Evolutionary conservation across 257 asterid genomes (phyloP).

Genomic region (Ophiorrhiza pumila): DNA sequence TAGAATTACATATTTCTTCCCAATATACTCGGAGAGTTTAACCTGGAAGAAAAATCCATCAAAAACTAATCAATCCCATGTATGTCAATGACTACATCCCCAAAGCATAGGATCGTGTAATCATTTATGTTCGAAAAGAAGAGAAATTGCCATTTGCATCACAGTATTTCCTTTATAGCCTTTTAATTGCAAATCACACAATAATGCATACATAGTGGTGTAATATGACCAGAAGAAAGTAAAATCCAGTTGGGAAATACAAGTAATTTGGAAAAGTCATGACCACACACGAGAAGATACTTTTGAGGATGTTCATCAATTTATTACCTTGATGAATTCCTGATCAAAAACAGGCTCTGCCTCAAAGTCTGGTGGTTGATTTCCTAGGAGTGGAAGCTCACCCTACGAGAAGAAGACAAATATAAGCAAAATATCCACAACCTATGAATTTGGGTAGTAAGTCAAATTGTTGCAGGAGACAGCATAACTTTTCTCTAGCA

Average conservation of each 20-base stretch:
- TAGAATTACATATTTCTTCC: slow-evolving; percentile 89
- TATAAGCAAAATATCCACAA: not conserved
- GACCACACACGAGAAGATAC: not conserved
- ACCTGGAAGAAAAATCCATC: slow-evolving; percentile 51
- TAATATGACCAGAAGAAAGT: not conserved
- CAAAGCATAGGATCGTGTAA: not conserved
- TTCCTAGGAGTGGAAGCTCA: slow-evolving; percentile 85
- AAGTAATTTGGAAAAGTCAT: not conserved
- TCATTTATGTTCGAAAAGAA: not conserved
- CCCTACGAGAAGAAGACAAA: slow-evolving; percentile 38
- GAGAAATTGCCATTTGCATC: not conserved
- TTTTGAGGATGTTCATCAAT: not conserved
- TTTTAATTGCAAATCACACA: not conserved
- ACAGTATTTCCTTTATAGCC: not conserved
- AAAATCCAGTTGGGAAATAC: not conserved
- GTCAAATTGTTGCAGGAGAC: too few species aligned
- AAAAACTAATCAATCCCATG: not conserved
- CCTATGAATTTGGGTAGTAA: not conserved
- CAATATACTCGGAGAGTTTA: slow-evolving; percentile 87
- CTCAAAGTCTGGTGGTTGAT: slow-evolving; percentile 88
- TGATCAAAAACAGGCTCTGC: slow-evolving; percentile 98
- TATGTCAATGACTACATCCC: not conserved
- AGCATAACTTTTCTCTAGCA: too few species aligned
- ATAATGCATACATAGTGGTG: not conserved
- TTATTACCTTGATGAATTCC: slow-evolving; percentile 65